These are phyloP conservation scores for Fagopyrum homotropicum DNA, from an alignment of 148 eudicot genomes.

Conservation along the genomic window DNA sequence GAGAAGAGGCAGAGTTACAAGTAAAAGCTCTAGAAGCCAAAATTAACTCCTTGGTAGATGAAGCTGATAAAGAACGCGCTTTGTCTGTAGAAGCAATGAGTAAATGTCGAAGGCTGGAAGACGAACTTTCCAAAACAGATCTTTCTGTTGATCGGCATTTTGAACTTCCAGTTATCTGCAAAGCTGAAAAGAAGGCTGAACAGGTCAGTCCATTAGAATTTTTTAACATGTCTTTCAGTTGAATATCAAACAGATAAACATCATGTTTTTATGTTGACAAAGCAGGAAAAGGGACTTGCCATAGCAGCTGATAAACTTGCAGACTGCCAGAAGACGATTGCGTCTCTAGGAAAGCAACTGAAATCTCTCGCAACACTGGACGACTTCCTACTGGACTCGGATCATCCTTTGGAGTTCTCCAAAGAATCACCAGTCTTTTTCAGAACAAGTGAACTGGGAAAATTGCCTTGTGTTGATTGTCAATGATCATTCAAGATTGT, in stretches of 20 bases:
- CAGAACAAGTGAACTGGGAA: conserved; percentile 9
- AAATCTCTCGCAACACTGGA: conserved; percentile 67
- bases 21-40: conserved; percentile 29
- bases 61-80: conserved; percentile 38
- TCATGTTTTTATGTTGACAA: neutral
- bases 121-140: conserved; percentile 44
- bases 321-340: conserved; percentile 83
- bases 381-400: conserved; percentile 51
- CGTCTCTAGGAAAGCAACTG: conserved; percentile 63
- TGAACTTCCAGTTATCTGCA: conserved; percentile 23
- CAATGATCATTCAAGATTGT: neutral
- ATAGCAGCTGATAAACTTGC: conserved; percentile 56
- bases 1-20: conserved; percentile 37
- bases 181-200: conserved; percentile 36
- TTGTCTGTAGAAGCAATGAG: conserved; percentile 30
- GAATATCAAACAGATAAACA: too few relatives aligned
- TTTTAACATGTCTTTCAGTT: too few relatives aligned
- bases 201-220: conserved; percentile 41
- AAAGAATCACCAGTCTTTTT: conserved; percentile 11
- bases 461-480: neutral
- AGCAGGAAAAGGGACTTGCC: conserved; percentile 67
- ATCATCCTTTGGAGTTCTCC: conserved; percentile 19
- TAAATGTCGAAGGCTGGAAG: conserved; percentile 39
- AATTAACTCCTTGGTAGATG: conserved; percentile 32
- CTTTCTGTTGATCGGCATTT: conserved; percentile 17